Percentiles rank a stretch among this genome's conserved stretches.
Evolutionary conservation across 768 basidiomycete species (phyloP).

Genomic region (Russula olivacea): DNA sequence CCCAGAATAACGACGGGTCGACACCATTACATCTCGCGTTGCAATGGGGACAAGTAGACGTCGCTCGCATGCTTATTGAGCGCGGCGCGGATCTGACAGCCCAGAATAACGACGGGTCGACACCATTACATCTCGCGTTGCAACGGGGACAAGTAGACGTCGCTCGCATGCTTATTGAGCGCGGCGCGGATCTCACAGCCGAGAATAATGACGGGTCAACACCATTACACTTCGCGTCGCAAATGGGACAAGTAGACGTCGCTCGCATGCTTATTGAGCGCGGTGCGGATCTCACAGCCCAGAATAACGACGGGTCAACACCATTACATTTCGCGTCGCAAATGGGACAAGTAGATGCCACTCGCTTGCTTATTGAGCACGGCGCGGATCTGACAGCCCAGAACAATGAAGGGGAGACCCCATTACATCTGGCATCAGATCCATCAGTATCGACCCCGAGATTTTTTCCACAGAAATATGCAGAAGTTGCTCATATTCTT

Average conservation of each 20-base stretch:
- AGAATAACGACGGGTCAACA: too few species aligned
- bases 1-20: neutral
- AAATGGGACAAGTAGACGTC: accelerated
- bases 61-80: neutral
- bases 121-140: neutral
- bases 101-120: too few species aligned
- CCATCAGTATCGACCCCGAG: too few species aligned
- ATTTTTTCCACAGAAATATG: too few species aligned
- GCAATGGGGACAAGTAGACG: neutral
- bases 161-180: neutral
- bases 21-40: neutral
- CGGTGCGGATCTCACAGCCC: neutral
- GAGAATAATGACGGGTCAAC: accelerated
- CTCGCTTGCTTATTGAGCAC: too few species aligned
- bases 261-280: neutral
- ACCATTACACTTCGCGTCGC: neutral
- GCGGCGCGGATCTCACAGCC: neutral
- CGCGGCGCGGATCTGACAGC: neutral
- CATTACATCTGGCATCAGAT: too few species aligned
- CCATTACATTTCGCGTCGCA: too few species aligned
- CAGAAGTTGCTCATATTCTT: too few species aligned
- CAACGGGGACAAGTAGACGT: neutral
- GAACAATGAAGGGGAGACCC: too few species aligned
- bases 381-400: too few species aligned
- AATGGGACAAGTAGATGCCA: too few species aligned